phyloP scores from a whole-genome alignment of 768 basidiomycete species.

The Trichaptum fuscoviolaceum region DNA sequence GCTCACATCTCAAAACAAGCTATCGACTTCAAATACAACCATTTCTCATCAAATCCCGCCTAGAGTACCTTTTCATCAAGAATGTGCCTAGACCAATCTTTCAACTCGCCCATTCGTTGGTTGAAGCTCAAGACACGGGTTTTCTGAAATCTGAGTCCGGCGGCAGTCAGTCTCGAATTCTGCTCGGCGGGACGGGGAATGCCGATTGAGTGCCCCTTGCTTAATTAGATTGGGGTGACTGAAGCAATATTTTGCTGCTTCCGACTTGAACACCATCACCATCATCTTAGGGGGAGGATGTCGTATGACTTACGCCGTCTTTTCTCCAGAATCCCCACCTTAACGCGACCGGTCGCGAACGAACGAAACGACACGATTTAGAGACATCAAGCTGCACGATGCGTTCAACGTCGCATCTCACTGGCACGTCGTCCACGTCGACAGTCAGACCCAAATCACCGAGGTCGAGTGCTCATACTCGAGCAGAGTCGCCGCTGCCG shows the following conservation, averaged over 20 bases:
- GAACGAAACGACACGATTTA: not conserved
- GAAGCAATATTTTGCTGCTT: not conserved
- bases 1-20: too few species aligned
- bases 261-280: not conserved
- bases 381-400: not conserved
- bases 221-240: not conserved
- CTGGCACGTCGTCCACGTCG: not conserved
- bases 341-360: not conserved
- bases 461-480: not conserved
- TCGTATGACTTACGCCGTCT: not conserved
- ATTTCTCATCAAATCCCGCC: too few species aligned
- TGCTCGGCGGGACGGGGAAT: not conserved
- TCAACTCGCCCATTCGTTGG: too few species aligned
- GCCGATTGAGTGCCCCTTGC: not conserved
- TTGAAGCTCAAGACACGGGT: too few species aligned
- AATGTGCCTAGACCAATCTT: too few species aligned
- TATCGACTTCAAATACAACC: not conserved
- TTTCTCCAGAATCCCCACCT: not conserved
- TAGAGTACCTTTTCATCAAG: too few species aligned
- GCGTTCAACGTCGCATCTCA: constrained; percentile 2
- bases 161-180: not conserved
- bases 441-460: not conserved
- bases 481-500: not conserved
- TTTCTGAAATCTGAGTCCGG: too few species aligned
- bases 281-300: not conserved